A percentile compares a stretch with the other conserved stretches of the same genome.
Evolutionary conservation across 768 basidiomycete genomes (phyloP).

Genomic region (Naematelia encephala): DNA sequence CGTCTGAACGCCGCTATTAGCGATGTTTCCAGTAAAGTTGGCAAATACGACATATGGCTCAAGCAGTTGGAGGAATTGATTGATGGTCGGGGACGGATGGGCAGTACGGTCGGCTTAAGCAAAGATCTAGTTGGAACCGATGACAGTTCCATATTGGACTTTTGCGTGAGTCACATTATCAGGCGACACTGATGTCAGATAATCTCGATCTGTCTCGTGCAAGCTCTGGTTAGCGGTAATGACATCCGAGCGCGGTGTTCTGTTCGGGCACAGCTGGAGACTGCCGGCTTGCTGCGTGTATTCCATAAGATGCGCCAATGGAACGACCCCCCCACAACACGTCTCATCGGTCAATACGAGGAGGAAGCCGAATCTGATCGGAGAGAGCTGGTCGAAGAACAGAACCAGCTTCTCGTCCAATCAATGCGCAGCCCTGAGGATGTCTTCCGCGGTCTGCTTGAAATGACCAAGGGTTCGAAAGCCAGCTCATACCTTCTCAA

Average conservation of each 20-base stretch:
- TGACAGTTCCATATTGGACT: constrained; percentile 56
- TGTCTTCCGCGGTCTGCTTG: constrained; percentile 75
- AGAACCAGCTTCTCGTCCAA: constrained; percentile 71
- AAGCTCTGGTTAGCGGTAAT: constrained; percentile 19
- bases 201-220: constrained; percentile 28
- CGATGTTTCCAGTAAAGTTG: constrained; percentile 35
- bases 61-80: constrained; percentile 71
- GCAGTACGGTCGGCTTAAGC: constrained; percentile 89
- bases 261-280: constrained; percentile 83
- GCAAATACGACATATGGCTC: constrained; percentile 80
- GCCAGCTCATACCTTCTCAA: constrained; percentile 83
- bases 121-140: constrained; percentile 65
- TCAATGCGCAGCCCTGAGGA: constrained; percentile 79
- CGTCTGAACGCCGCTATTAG: constrained; percentile 26
- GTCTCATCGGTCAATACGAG: constrained; percentile 63
- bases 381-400: constrained; percentile 63
- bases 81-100: constrained; percentile 86
- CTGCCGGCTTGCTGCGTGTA: constrained; percentile 73
- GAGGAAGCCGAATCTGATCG: constrained; percentile 70
- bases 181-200: constrained; percentile 11
- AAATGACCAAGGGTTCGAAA: constrained; percentile 71
- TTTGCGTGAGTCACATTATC: constrained; percentile 32
- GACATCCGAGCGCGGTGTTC: constrained; percentile 57
- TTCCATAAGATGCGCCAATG: constrained; percentile 67
- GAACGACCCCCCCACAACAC: constrained; percentile 63